Evolutionary conservation across 164 flowering plant species (phyloP).

Genomic region (Nymphaea colorata): DNA sequence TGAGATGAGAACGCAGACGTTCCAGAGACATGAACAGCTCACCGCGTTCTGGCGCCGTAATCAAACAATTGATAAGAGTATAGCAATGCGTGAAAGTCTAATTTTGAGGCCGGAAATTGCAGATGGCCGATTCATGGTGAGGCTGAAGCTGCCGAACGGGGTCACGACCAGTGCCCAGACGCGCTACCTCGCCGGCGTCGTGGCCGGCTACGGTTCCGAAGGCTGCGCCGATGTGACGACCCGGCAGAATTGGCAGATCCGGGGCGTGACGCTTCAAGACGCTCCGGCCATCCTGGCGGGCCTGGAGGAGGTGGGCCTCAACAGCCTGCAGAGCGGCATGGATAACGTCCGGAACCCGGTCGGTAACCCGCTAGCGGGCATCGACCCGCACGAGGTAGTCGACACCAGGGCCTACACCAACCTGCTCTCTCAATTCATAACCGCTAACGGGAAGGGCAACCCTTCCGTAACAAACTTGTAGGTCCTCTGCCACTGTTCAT

Average conservation of each 20-base stretch:
- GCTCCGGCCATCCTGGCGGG: constrained; percentile 84
- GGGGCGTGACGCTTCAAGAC: constrained; percentile 74
- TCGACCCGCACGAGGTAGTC: constrained; percentile 75
- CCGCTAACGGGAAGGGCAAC: constrained; percentile 71
- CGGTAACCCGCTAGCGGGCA: constrained; percentile 91
- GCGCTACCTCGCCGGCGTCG: constrained; percentile 69
- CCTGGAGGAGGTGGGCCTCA: constrained; percentile 62
- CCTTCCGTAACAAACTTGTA: constrained; percentile 64
- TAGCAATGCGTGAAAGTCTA: not conserved
- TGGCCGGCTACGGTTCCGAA: constrained; percentile 63
- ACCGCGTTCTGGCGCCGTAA: too few relatives aligned
- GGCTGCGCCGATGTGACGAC: constrained; percentile 96
- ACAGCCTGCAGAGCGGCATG: constrained; percentile 96
- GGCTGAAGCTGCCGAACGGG: constrained; percentile 96
- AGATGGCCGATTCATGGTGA: constrained; percentile 97
- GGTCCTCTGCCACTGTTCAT: constrained; percentile 12
- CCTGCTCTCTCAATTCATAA: constrained; percentile 61
- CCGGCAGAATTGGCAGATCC: constrained; percentile 95
- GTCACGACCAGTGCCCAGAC: constrained; percentile 83
- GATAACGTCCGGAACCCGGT: constrained; percentile 96
- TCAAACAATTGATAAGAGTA: too few relatives aligned
- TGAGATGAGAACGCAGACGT: too few relatives aligned
- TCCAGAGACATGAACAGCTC: too few relatives aligned
- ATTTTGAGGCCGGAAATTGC: not conserved
- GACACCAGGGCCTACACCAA: constrained; percentile 83